phyloP scores from a whole-genome alignment of 2,329 filamentous ascomycete species.

The Didymellaceae sp. region DNA sequence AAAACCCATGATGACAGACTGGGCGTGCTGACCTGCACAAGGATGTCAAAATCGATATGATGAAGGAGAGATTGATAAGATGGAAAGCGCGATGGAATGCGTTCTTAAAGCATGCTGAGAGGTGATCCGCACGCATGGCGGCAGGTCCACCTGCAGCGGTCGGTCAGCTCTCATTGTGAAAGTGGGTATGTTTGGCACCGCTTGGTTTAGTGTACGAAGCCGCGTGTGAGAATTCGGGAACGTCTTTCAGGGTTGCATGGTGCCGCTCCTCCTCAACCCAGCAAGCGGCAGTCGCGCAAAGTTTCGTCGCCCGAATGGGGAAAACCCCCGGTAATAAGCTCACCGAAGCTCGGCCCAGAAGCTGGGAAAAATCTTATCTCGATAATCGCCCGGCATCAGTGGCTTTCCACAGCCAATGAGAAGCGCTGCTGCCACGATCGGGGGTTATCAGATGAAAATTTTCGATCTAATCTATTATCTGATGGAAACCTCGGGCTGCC shows the following conservation, averaged over 20 bases:
- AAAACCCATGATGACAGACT: constrained; percentile 38
- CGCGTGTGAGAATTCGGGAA: constrained; percentile 20
- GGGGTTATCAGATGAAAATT: constrained; percentile 37
- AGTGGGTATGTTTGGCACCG: constrained; percentile 19
- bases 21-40: constrained; percentile 2
- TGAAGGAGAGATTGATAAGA: constrained; percentile 37
- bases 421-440: constrained; percentile 2
- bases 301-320: constrained; percentile 18
- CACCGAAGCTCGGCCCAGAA: constrained; percentile 29
- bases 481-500: constrained; percentile 24
- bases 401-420: constrained; percentile 22
- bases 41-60: constrained; percentile 9
- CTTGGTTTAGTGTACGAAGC: constrained; percentile 20
- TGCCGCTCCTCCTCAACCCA: constrained; percentile 4
- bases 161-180: constrained; percentile 21
- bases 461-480: constrained; percentile 39
- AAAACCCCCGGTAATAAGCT: constrained; percentile 28
- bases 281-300: constrained; percentile 20
- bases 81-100: constrained; percentile 18
- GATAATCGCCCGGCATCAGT: constrained; percentile 31
- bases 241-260: constrained; percentile 13
- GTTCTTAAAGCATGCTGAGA: constrained; percentile 29
- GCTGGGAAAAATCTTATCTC: constrained; percentile 32
- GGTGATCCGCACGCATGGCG: constrained; percentile 18
- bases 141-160: constrained; percentile 14